Conservation (phyloP, 2,329 filamentous ascomycete species). For the Cladophialophora bantiana region DNA sequence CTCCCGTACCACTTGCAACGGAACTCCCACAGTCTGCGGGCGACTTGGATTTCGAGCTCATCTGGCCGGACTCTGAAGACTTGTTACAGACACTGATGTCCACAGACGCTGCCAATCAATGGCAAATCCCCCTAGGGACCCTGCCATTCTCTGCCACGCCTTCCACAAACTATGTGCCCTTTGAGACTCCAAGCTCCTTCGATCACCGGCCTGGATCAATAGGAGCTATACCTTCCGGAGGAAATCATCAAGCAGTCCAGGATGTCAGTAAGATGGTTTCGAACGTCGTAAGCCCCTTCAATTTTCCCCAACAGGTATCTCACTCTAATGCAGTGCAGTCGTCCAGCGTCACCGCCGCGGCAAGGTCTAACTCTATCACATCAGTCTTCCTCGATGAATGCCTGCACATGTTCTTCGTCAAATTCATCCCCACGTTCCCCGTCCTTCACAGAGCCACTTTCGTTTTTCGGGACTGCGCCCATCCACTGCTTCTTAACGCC, state of each 20-base stretch:
- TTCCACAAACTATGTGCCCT: constrained; percentile 44
- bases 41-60: constrained; percentile 51
- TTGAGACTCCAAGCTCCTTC: constrained; percentile 48
- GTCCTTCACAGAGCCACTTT: constrained; percentile 56
- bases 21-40: not conserved
- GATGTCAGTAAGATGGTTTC: constrained; percentile 56
- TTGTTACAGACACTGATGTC: constrained; percentile 55
- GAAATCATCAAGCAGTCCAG: constrained; percentile 53
- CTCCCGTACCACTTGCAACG: constrained; percentile 10
- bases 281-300: constrained; percentile 47
- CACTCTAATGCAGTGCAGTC: constrained; percentile 42
- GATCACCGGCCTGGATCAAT: constrained; percentile 49
- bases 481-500: constrained; percentile 53
- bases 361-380: constrained; percentile 53
- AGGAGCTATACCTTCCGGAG: constrained; percentile 50
- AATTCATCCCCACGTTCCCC: constrained; percentile 56
- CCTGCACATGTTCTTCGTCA: constrained; percentile 57
- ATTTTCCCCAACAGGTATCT: not conserved
- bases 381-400: constrained; percentile 57
- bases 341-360: constrained; percentile 53
- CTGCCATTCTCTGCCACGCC: constrained; percentile 49
- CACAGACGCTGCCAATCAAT: constrained; percentile 48
- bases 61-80: constrained; percentile 56
- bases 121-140: constrained; percentile 53
- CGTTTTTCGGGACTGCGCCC: constrained; percentile 54